phyloP scores from a whole-genome alignment of 768 basidiomycete species.

The Naganishia onofrii region DNA sequence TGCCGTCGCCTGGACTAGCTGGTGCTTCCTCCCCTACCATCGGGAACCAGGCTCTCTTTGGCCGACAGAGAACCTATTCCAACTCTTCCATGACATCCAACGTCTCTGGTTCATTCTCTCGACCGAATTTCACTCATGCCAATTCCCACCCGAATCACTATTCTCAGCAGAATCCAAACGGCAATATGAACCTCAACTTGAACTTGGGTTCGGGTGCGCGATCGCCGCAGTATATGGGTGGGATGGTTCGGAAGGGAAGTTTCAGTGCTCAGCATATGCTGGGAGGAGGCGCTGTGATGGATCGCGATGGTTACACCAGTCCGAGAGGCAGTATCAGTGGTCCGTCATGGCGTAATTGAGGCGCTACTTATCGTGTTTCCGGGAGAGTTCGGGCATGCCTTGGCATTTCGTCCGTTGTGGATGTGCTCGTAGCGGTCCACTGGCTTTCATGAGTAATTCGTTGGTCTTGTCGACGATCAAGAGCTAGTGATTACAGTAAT shows the following conservation, averaged over 20 bases:
- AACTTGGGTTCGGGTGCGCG: conserved; percentile 13
- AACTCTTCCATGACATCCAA: conserved; percentile 24
- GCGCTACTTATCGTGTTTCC: too few species aligned
- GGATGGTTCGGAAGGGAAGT: conserved; percentile 13
- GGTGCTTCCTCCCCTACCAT: conserved; percentile 2
- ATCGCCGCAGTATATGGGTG: conserved; percentile 23
- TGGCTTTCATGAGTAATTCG: too few species aligned
- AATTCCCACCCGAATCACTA: neutral
- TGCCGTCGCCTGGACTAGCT: conserved; percentile 1
- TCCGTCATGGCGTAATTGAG: neutral
- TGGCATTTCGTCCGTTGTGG: too few species aligned
- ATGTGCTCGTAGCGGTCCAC: too few species aligned
- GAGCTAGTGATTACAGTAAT: too few species aligned
- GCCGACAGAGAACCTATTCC: conserved; percentile 20
- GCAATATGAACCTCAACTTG: conserved; percentile 13
- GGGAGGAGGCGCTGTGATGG: neutral
- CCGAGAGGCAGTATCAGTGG: neutral
- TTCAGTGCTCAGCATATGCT: neutral
- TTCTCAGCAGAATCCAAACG: conserved; percentile 10
- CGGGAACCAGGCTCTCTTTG: neutral
- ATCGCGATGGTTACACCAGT: neutral
- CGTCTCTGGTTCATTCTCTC: conserved; percentile 12
- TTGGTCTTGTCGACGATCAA: too few species aligned
- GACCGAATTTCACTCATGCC: neutral
- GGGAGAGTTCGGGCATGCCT: too few species aligned